Percentiles rank a stretch among this genome's conserved stretches.
phyloP scores from a whole-genome alignment of 306 rosid species.

The Hylodesmum podocarpum region DNA sequence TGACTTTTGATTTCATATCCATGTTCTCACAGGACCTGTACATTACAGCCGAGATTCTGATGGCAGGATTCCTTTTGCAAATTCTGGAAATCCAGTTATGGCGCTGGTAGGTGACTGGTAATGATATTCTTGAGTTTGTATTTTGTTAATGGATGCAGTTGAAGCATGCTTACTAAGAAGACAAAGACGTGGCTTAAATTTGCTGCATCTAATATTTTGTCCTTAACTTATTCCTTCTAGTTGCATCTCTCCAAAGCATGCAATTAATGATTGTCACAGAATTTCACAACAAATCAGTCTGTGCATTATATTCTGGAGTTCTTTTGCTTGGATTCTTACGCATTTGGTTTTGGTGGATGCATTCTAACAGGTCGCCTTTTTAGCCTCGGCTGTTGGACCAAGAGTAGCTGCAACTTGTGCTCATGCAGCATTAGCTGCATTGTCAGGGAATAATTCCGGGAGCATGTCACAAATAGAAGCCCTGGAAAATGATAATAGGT shows the following conservation, averaged over 20 bases:
- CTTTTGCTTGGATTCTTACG: background rate
- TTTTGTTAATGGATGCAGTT: background rate
- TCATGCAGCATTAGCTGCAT: background rate
- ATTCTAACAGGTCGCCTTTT: background rate
- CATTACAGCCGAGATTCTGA: background rate
- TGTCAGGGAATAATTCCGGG: constrained; percentile 6
- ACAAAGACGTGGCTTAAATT: background rate
- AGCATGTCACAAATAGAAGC: background rate
- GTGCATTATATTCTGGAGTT: background rate
- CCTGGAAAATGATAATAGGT: background rate
- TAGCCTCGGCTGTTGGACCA: constrained; percentile 7
- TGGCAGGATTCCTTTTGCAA: background rate
- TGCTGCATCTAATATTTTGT: background rate
- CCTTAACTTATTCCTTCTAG: background rate
- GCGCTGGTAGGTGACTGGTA: constrained; percentile 2
- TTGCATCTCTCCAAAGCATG: background rate
- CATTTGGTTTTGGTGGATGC: background rate
- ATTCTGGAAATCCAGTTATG: constrained; percentile 10
- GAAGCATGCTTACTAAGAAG: background rate
- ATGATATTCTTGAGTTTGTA: background rate
- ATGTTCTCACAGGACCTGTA: background rate
- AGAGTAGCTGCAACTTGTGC: constrained; percentile 13
- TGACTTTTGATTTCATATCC: background rate
- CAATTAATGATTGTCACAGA: background rate
- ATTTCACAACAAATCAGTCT: background rate